A percentile compares a stretch with the other conserved stretches of the same genome.
Evolutionary conservation across 441 rosid genomes (phyloP).

Genomic region (Adansonia gregorii): DNA sequence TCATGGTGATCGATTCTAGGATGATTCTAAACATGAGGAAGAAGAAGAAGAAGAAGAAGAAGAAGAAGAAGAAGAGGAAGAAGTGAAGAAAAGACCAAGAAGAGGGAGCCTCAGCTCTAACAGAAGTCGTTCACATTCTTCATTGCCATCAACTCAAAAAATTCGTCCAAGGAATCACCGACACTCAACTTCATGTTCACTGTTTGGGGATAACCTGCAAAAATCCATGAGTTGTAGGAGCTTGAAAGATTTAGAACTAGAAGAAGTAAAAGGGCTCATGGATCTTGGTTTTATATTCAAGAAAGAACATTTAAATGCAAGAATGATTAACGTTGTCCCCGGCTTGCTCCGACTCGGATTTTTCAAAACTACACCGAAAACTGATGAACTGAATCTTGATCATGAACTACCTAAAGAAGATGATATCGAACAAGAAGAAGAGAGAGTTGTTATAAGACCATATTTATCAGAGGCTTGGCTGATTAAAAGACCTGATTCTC

Average conservation of each 20-base stretch:
- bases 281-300: constrained; percentile 64
- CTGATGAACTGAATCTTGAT: not conserved
- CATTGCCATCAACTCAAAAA: constrained; percentile 34
- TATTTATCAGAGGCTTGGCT: constrained; percentile 71
- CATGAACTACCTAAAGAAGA: constrained; percentile 11
- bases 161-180: constrained; percentile 22
- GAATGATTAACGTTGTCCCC: constrained; percentile 52
- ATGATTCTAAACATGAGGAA: constrained; percentile 1
- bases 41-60: constrained; percentile 4
- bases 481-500: constrained; percentile 57
- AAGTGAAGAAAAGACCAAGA: constrained; percentile 32
- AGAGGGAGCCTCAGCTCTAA: constrained; percentile 29
- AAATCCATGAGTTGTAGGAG: constrained; percentile 51
- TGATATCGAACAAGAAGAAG: constrained; percentile 29
- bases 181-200: constrained; percentile 19
- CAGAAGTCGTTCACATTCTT: constrained; percentile 45
- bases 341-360: constrained; percentile 52
- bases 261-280: constrained; percentile 70
- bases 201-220: not conserved
- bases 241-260: constrained; percentile 53
- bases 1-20: constrained; percentile 24
- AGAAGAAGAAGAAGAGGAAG: constrained; percentile 2
- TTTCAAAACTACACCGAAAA: not conserved
- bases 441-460: constrained; percentile 42
- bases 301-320: constrained; percentile 41